Evolutionary conservation across 331 rosid species (phyloP), one percentile per base, ranked within the genome.

Genomic region (Quercus phellos): DNA sequence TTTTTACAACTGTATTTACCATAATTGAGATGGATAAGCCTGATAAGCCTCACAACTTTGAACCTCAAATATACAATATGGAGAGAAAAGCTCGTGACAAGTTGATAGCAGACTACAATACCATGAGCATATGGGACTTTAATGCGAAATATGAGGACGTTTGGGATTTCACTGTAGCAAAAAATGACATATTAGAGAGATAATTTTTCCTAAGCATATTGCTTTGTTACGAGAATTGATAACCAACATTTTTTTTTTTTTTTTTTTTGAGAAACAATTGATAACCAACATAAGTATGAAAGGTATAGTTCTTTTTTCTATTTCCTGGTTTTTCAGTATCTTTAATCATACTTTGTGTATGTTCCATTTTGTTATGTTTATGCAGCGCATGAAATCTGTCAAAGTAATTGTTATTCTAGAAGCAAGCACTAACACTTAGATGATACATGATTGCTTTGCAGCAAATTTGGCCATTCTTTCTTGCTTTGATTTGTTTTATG

Each of bases 11-110:
- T 24, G 58, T 94, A 77, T 94, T 94, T 75, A 92, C 98, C 87
- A 87, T 94, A 19, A 94, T 94, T 72, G 98, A 94, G 87, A 91
- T 94, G 96, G 92, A 94, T 83, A 94, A 94, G 79, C 99, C 99
- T 58, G 98, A 94, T 79, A 67, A 92, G 71, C 97, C 99, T 63
- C 96, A 92, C 80, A 78, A 94, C 91, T 94, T 94, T 69, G 99
- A 94, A 72, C 99, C 99, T 78, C 88, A 92, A 74, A 90, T 94
- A 77, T 94, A 94, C 90, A 94, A 90, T 54, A 88, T 94, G 99
- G 99, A 94, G 80, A 89, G 99, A 50, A 92, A 91, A 77, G 91
- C 97, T 79, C 82, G 94, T 58, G 99, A 94, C 88, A 94, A 94
- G 85, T 84, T 94, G 89, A 88, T 94, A 68, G 87, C 87, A 73